A percentile compares a stretch with the other conserved stretches of the same genome.
phyloP scores from a whole-genome alignment of 441 rosid genomes.

The Arabidopsis hybrid region DNA sequence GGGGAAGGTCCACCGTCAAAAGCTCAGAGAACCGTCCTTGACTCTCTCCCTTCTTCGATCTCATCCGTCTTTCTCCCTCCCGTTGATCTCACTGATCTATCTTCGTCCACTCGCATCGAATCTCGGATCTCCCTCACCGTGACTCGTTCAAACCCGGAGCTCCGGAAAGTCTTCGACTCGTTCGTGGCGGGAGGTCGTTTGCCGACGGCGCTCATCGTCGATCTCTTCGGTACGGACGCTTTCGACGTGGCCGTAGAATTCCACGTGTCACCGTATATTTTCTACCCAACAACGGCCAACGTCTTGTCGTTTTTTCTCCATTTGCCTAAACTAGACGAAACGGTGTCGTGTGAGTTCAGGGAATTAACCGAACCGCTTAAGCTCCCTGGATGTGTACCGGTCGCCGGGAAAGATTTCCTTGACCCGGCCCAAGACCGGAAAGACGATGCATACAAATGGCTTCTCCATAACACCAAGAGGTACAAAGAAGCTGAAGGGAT shows the following conservation, averaged over 20 bases:
- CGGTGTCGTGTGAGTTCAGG: constrained; percentile 47
- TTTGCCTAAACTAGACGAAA: constrained; percentile 53
- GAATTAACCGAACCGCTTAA: constrained; percentile 56
- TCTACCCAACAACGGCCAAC: constrained; percentile 49
- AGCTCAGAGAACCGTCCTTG: constrained; percentile 50
- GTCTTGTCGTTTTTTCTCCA: constrained; percentile 46
- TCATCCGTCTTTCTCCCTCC: constrained; percentile 59
- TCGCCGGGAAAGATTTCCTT: constrained; percentile 49
- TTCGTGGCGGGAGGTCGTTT: constrained; percentile 38
- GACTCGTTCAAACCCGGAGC: constrained; percentile 50
- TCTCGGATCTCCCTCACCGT: constrained; percentile 52
- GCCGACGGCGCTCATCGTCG: constrained; percentile 52
- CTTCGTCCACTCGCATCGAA: constrained; percentile 43
- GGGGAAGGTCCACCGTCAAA: constrained; percentile 52
- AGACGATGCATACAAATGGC: constrained; percentile 48
- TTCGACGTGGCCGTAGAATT: constrained; percentile 54
- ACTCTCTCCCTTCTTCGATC: constrained; percentile 51
- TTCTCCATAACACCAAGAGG: constrained; percentile 47
- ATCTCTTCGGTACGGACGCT: constrained; percentile 52
- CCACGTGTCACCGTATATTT: constrained; percentile 47
- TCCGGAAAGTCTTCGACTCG: constrained; percentile 38
- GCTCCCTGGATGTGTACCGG: constrained; percentile 61
- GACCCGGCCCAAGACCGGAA: constrained; percentile 53
- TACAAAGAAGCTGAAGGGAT: constrained; percentile 54
- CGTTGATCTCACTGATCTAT: constrained; percentile 51